These are phyloP conservation scores for Cajanus cajan DNA, from an alignment of 306 rosid species.

Conservation along the genomic window DNA sequence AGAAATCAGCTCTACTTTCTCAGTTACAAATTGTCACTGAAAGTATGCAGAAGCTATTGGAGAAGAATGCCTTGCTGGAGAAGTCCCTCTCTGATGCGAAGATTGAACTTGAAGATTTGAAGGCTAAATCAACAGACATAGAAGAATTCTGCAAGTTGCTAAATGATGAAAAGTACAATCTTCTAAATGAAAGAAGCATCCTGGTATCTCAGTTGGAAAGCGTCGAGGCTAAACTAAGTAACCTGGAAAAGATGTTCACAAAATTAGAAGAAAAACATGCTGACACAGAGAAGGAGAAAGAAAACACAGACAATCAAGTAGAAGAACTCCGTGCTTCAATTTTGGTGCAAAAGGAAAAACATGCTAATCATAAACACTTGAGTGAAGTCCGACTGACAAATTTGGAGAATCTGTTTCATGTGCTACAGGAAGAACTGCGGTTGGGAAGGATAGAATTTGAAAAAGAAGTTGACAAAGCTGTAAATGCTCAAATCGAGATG, in stretches of 20 bases:
- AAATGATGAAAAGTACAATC: constrained; percentile 65
- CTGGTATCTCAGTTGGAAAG: constrained; percentile 63
- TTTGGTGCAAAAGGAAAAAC: constrained; percentile 60
- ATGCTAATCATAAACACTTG: constrained; percentile 54
- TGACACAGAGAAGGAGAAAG: constrained; percentile 69
- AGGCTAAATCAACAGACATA: constrained; percentile 61
- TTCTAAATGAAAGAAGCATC: constrained; percentile 67
- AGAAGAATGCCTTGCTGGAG: constrained; percentile 74
- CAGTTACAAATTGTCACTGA: constrained; percentile 74
- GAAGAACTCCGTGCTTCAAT: constrained; percentile 66
- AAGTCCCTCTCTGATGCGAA: constrained; percentile 71
- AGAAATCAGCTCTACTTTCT: constrained; percentile 67
- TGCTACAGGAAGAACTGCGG: constrained; percentile 58
- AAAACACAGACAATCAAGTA: constrained; percentile 50
- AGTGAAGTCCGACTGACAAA: constrained; percentile 59
- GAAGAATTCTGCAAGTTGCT: constrained; percentile 72
- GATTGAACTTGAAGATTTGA: constrained; percentile 72
- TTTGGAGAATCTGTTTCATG: constrained; percentile 60
- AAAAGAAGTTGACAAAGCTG: constrained; percentile 76
- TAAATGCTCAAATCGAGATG: constrained; percentile 83
- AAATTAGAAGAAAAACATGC: constrained; percentile 66
- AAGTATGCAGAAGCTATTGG: constrained; percentile 74
- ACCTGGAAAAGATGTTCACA: constrained; percentile 62
- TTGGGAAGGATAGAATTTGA: constrained; percentile 76
- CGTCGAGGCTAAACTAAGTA: constrained; percentile 60